Evolutionary conservation across 192 early-diverging fungal genomes (phyloP), one percentile per base, ranked within the genome.

Genomic region (Funneliformis geosporum): DNA sequence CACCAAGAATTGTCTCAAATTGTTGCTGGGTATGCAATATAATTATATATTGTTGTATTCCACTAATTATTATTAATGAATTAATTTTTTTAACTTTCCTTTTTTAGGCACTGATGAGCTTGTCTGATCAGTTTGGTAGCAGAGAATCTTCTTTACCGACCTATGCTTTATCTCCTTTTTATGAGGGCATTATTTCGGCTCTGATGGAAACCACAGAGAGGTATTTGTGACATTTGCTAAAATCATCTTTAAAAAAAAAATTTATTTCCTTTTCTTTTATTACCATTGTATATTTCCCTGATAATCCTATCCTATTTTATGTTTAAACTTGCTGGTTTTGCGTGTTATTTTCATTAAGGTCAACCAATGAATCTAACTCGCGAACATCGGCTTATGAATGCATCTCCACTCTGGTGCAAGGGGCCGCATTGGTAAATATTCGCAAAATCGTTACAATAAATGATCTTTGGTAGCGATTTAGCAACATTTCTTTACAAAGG

Each of bases 351-450:
- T 62, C 5, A 40, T 62, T 62, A 60, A 79, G 67, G 70, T 75
- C 87, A 44, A 85, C 89, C 65, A 91, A 93, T 75, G 96, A 98
- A 80, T 86, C 91, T 81, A 97, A 97, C 83, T 92, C 95, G 67
- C 91, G 95, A 79, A 93, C 95, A 1, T 94, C 95, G 23, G 95
- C 94, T 8, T 98, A 98, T 84, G 97, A 98, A 83, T 95, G 97
- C 38, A 94, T 99, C 77, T 93, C 95, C 7, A 90, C 92, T 25
- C 84, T 98, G 33, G 91, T 95, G 43, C 89, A 84, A 76, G 85
- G 88, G 40, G 90, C 91, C 40, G 88, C 95, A 61, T 86, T 80
- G 55, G 86, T 87, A 66, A 79, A 38, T 77, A 79, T 79, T 38
- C 62, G 28, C 14, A 82, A 2, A 18, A 74, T 27, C 21, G 38